Evolutionary conservation across 306 rosid species (phyloP), one percentile per base, ranked within the genome.

Genomic region (Canavalia ensiformis): DNA sequence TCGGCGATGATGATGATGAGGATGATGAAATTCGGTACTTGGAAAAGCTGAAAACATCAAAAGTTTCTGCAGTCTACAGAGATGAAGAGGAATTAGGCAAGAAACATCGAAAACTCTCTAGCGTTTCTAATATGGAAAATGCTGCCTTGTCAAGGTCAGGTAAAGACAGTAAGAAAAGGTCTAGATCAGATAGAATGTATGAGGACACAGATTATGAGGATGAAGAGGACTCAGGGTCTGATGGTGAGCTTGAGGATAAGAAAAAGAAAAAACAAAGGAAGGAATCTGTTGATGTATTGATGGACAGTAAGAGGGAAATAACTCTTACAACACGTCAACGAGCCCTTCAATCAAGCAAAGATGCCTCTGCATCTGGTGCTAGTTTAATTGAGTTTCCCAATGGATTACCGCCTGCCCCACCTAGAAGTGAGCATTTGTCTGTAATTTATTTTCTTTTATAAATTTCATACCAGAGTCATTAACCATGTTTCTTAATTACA

Each of bases 291-390:
- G 97, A 96, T 68, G 79, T 89, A 42, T 80, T 90, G 86, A 82
- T 88, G 90, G 97, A 90, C 28, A 78, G 86, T 55, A 92, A 88
- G 87, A 88, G 93, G 85, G 98, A 90, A 81, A 85, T 83, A 83
- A 89, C 90, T 65, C 95, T 96, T 76, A 96, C 94, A 35, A 92
- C 92, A 1, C 97, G 97, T 68, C 98, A 93, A 80, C 83, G 97
- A 49, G 97, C 99, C 44, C 97, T 93, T 83, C 98, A 93, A 54
- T 91, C 97, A 31, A 82, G 98, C 90, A 96, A 87, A 86, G 98
- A 96, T 76, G 86, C 97, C 18, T 86, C 91, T 6, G 62, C 91
- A 68, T 80, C 88, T 68, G 91, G 94, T 68, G 73, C 88, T 65
- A 89, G 90, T 79, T 74, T 93, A 78, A 88, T 96, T 1, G 97